These are phyloP conservation scores for Nissolia schottii DNA, from an alignment of 306 rosid species.

Conservation along the genomic window DNA sequence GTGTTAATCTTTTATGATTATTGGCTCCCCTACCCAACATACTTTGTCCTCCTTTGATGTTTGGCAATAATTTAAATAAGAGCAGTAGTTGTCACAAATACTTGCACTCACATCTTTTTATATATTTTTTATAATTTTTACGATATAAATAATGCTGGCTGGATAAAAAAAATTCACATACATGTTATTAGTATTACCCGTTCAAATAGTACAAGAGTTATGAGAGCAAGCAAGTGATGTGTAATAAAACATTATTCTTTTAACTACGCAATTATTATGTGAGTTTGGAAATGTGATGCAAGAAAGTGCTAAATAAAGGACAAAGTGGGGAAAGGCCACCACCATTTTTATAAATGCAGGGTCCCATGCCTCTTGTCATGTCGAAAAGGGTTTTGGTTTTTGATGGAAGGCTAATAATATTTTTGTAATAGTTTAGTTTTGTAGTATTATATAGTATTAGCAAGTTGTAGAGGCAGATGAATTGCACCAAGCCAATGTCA, in stretches of 20 bases:
- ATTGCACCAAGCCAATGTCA: slow-evolving; percentile 31
- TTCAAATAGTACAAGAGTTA: too few relatives aligned
- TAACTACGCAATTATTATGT: neutral
- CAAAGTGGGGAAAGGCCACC: slow-evolving; percentile 59
- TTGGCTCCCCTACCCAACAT: too few relatives aligned
- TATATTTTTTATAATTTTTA: too few relatives aligned
- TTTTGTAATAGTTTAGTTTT: neutral
- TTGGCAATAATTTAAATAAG: neutral
- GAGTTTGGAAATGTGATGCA: slow-evolving; percentile 32
- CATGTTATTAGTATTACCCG: too few relatives aligned
- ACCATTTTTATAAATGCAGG: slow-evolving; percentile 44
- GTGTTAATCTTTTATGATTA: too few relatives aligned
- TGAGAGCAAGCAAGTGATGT: neutral
- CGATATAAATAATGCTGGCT: too few relatives aligned
- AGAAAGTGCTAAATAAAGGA: slow-evolving; percentile 41
- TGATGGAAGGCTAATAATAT: neutral
- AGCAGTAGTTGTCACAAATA: too few relatives aligned
- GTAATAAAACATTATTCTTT: neutral
- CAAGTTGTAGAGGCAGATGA: slow-evolving; percentile 32
- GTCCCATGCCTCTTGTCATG: slow-evolving; percentile 46
- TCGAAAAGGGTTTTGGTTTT: neutral
- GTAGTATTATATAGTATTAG: slow-evolving; percentile 20
- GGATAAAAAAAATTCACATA: too few relatives aligned
- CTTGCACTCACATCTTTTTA: too few relatives aligned
- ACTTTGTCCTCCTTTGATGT: too few relatives aligned